Conservation (phyloP, 768 basidiomycete species). For the Lentinula edodes region DNA sequence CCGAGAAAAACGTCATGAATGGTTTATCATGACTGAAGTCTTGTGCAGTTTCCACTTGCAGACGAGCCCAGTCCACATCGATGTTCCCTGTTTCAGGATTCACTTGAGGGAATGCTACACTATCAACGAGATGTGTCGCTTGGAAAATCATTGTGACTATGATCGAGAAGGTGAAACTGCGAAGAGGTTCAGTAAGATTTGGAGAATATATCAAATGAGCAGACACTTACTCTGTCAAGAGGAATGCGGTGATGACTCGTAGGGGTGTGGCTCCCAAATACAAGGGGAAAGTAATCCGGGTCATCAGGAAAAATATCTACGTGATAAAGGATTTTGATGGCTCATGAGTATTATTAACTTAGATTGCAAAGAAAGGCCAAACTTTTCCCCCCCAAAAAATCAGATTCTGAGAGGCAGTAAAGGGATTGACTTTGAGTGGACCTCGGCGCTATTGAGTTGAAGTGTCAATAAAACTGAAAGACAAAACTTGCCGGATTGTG, state of each 20-base stretch:
- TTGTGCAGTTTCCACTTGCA: slow-evolving; percentile 2
- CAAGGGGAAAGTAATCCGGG: not conserved
- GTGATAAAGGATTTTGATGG: not conserved
- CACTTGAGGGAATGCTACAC: not conserved
- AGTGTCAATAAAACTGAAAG: not conserved
- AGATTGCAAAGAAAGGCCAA: not conserved
- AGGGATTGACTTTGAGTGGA: not conserved
- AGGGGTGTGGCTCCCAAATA: not conserved
- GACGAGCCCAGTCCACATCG: not conserved
- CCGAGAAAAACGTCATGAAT: not conserved
- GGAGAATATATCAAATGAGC: not conserved
- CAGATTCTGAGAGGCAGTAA: not conserved
- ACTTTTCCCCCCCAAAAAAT: slow-evolving; percentile 2
- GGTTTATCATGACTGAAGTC: not conserved
- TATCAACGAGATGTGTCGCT: not conserved
- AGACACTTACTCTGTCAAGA: not conserved
- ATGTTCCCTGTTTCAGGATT: slow-evolving; percentile 1
- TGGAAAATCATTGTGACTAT: not conserved
- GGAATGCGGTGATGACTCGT: not conserved
- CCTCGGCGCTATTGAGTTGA: not conserved
- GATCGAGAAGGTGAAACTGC: not conserved
- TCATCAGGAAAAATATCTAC: not conserved
- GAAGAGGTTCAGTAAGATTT: not conserved
- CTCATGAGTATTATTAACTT: too few species aligned
- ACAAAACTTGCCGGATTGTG: not conserved